These are phyloP conservation scores for Pichia sp. DNA, from an alignment of 1,139 yeast species.

Conservation along the genomic window DNA sequence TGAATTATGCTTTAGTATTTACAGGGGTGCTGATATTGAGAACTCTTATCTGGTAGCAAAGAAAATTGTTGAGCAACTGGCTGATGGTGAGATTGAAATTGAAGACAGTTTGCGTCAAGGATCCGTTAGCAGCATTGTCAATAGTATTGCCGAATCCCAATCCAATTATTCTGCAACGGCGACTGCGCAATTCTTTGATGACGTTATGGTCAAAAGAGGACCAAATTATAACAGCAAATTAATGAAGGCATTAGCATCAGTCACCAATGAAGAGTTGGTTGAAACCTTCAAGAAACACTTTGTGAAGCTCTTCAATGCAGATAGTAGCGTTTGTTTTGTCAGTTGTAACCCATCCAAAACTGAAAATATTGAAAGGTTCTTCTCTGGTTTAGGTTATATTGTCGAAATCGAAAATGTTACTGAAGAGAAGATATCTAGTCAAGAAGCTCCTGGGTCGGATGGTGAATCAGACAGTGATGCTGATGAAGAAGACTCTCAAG, in stretches of 20 bases:
- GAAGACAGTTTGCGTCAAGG: constrained; percentile 60
- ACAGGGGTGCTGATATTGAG: constrained; percentile 78
- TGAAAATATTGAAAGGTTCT: constrained; percentile 40
- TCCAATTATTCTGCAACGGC: constrained; percentile 60
- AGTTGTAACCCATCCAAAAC: constrained; percentile 67
- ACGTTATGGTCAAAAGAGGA: constrained; percentile 62
- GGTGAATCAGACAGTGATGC: constrained; percentile 2
- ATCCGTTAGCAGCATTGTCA: constrained; percentile 68
- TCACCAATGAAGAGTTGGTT: constrained; percentile 52
- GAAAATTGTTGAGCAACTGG: constrained; percentile 56
- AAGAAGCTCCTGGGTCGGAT: constrained; percentile 13
- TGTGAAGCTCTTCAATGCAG: constrained; percentile 50
- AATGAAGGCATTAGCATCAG: constrained; percentile 41
- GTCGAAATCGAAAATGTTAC: constrained; percentile 43
- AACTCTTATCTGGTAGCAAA: constrained; percentile 66
- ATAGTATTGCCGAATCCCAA: constrained; percentile 59
- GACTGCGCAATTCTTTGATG: constrained; percentile 54
- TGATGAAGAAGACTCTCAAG: constrained; percentile 6
- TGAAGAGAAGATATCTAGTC: constrained; percentile 1
- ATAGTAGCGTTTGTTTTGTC: constrained; percentile 53
- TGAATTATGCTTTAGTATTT: constrained; percentile 55
- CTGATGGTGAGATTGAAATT: constrained; percentile 44
- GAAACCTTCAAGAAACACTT: constrained; percentile 53
- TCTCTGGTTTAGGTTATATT: constrained; percentile 48
- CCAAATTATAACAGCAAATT: constrained; percentile 46